Evolutionary conservation across 768 basidiomycete species (phyloP).

Genomic region (Inosperma sp.): DNA sequence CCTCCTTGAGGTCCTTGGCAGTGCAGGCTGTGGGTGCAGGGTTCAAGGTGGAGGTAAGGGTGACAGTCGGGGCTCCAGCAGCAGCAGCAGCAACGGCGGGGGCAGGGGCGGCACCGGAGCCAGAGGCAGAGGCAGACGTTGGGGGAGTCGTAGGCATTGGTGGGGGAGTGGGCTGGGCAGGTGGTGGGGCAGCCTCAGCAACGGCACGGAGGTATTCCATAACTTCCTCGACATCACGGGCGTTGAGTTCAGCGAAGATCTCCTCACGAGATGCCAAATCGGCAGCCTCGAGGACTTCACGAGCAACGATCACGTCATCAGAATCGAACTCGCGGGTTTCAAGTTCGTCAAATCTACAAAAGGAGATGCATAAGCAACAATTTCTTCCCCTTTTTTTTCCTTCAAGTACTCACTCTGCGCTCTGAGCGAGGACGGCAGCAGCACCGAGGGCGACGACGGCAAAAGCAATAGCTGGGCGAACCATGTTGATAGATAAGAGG

Average conservation of each 20-base stretch:
- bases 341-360: conserved; percentile 16
- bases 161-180: conserved; percentile 8
- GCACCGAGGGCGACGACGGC: conserved; percentile 29
- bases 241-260: conserved; percentile 18
- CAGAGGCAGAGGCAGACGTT: too few species aligned
- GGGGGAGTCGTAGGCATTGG: not conserved
- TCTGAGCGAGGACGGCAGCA: conserved; percentile 27
- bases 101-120: not conserved
- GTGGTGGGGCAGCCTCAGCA: conserved; percentile 1
- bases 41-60: conserved; percentile 16
- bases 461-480: conserved; percentile 30
- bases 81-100: not conserved
- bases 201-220: conserved; percentile 18
- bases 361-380: too few species aligned
- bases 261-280: conserved; percentile 12
- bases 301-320: conserved; percentile 19
- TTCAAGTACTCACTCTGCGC: conserved; percentile 29
- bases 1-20: conserved; percentile 16
- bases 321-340: conserved; percentile 24
- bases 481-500: conserved; percentile 21
- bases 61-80: conserved; percentile 11
- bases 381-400: too few species aligned
- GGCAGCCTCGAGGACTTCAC: conserved; percentile 18
- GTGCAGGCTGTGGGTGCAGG: conserved; percentile 22
- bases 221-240: conserved; percentile 24